Base-by-base conservation (phyloP, 257 asterid species). In the Buddleja alternifolia region DNA sequence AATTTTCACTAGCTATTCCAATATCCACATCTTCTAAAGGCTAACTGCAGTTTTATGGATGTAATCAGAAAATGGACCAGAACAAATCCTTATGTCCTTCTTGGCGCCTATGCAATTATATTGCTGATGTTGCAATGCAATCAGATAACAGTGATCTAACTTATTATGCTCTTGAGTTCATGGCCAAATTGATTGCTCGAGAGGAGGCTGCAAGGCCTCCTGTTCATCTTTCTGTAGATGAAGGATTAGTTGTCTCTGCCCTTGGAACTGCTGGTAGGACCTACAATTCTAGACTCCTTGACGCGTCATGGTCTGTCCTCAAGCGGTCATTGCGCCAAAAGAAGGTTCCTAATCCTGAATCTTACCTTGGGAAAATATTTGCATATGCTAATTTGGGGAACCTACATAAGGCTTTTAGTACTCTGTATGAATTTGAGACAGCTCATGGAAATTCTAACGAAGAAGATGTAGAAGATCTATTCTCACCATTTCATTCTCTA, bases 241-340 rank as follows among this genome's bases (percentile, higher is more conserved):
- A 91, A 84, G 97, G 97, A 60, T 70, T 94, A 60, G 65, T 87
- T 44, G 74, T 79, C 53, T 81, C 96, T 73, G 90, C 97, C 56
- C 92, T 94, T 63, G 90, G 85, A 65, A 91, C 96, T 75, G 96
- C 97, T 23, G 90, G 88, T 58, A 88, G 96, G 86, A 91, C 93
- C 6, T 86, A 77, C 82, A 77, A 75, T 75, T 61, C 95, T 60
- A 81, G 70, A 69, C 96, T 94, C 56, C 72, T 94, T 70, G 97
- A 87, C 16, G 96, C 78, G 66, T 80, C 97, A 23, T 94, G 99
- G 97, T 84, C 86, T 60, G 76, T 94, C 67, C 93, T 91, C 39
- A 87, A 83, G 87, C 85, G 84, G 29, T 87, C 97, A 45, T 81
- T 86, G 70, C 95, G 88, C 39, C 79, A 80, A 40, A 79, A 73